Base-by-base conservation (phyloP, 2,329 filamentous ascomycete genomes). In the Xylariales sp. region DNA sequence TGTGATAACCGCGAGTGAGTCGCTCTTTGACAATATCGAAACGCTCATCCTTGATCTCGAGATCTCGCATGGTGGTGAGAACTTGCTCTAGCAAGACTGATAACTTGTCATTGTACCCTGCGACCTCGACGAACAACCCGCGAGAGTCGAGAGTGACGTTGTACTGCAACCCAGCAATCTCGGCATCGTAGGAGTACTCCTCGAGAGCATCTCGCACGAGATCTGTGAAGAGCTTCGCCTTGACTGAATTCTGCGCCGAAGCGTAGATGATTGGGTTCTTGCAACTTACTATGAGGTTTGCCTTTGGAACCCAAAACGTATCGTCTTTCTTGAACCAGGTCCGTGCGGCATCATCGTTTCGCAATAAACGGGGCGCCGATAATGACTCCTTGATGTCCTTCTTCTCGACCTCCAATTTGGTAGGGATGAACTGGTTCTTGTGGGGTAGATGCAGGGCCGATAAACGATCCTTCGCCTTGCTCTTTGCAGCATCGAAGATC, bases 251-350 rank as follows among this genome's bases (percentile, higher is more conserved):
- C 43, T 85, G 82, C 2, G 89, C 86, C 4, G 86, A 89, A 2
- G 86, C 77, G 59, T 81, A 82, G n/a, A 86, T 81, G 33, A 95
- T 65, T 0, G 89, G 86, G 45, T 84, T 95, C 53, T 83, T 80
- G 50, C 94, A 74, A 51, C 83, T 88, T 49, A 95, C 79, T 50
- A 89, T 78, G 14, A 97, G 70, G 45, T 89, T 93, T 3, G 88
- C 93, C 62, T 95, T 95, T 7, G 93, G 93, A 8, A 97, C 93
- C 90, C 91, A 97, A 64, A 97, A 98, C 0, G 84, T 89, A 54
- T 98, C 93, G 55, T 98, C 93, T 66, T 97, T 97, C 71, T 98
- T 98, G 72, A 83, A 96, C 93, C 93, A 98, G 3, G 88, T 84
- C 21, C 90, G 82, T 1, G 87, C 82, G 24, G 81, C 69, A 5